Evolutionary conservation across 352 stramenopile genomes (phyloP).

Genomic region (Phytophthora cactorum): DNA sequence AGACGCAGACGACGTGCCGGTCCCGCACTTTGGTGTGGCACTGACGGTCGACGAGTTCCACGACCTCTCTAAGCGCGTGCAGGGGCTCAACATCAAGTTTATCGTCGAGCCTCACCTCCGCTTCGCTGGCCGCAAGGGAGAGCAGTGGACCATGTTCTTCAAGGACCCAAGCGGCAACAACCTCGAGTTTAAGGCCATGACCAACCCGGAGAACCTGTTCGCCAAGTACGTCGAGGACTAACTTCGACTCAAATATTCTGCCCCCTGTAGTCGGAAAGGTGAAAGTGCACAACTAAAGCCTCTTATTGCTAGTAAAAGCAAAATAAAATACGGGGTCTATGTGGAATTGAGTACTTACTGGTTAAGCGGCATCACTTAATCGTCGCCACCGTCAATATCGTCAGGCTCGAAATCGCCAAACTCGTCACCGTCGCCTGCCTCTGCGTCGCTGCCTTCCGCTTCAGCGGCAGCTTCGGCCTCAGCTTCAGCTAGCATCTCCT

Average conservation of each 20-base stretch:
- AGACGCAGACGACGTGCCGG: constrained; percentile 97
- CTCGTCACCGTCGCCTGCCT: constrained; percentile 48
- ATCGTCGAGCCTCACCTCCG: constrained; percentile 96
- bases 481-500: constrained; percentile 59
- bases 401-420: constrained; percentile 58
- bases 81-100: constrained; percentile 87
- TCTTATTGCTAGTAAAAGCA: constrained; percentile 5
- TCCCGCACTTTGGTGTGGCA: constrained; percentile 95
- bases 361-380: constrained; percentile 26
- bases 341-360: constrained; percentile 25
- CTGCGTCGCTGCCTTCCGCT: constrained; percentile 40
- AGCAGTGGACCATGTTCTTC: constrained; percentile 99
- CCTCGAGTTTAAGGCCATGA: constrained; percentile 99
- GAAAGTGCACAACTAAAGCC: not conserved
- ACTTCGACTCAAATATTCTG: not conserved
- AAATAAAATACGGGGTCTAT: constrained; percentile 31
- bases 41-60: constrained; percentile 95
- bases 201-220: constrained; percentile 96
- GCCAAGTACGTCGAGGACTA: constrained; percentile 95
- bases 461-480: constrained; percentile 40
- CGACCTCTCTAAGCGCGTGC: constrained; percentile 83
- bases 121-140: constrained; percentile 94
- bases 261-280: not conserved
- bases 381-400: constrained; percentile 61
- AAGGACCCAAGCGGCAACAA: constrained; percentile 98